Evolutionary conservation across 345 rosid genomes (phyloP).

Genomic region (Garcia nutans): DNA sequence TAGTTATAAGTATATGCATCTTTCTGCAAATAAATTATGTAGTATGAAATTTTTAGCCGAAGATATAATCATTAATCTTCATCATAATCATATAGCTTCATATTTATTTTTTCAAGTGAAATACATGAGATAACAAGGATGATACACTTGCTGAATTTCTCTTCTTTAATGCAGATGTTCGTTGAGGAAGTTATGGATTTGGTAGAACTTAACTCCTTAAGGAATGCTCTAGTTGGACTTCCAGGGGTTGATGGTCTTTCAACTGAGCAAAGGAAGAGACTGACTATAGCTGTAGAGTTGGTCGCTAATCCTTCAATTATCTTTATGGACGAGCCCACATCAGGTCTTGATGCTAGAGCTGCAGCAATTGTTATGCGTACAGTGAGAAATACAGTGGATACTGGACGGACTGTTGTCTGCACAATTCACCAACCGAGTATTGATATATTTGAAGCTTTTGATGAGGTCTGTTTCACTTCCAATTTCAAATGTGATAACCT

Average conservation of each 20-base stretch:
- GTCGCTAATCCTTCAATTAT: conserved; percentile 78
- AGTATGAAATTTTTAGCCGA: neutral
- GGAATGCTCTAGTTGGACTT: conserved; percentile 45
- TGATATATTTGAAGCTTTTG: conserved; percentile 82
- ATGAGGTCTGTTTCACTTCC: conserved; percentile 46
- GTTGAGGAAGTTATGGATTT: conserved; percentile 67
- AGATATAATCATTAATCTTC: too few species aligned
- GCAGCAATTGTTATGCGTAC: conserved; percentile 89
- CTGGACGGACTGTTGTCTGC: conserved; percentile 85
- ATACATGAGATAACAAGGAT: too few species aligned
- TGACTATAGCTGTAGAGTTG: conserved; percentile 73
- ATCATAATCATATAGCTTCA: too few species aligned
- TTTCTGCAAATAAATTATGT: neutral
- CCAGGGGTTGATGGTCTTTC: conserved; percentile 66
- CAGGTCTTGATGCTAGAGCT: conserved; percentile 86
- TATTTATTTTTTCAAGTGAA: too few species aligned
- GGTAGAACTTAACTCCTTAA: conserved; percentile 46
- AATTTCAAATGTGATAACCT: neutral
- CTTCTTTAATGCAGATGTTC: conserved; percentile 39
- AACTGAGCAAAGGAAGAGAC: conserved; percentile 70
- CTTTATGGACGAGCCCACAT: conserved; percentile 87
- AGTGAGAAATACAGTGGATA: conserved; percentile 77
- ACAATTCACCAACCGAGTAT: conserved; percentile 93
- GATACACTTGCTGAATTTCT: too few species aligned
- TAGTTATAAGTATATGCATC: neutral